phyloP scores from a whole-genome alignment of 768 basidiomycete genomes.

The Lactarius quietus region DNA sequence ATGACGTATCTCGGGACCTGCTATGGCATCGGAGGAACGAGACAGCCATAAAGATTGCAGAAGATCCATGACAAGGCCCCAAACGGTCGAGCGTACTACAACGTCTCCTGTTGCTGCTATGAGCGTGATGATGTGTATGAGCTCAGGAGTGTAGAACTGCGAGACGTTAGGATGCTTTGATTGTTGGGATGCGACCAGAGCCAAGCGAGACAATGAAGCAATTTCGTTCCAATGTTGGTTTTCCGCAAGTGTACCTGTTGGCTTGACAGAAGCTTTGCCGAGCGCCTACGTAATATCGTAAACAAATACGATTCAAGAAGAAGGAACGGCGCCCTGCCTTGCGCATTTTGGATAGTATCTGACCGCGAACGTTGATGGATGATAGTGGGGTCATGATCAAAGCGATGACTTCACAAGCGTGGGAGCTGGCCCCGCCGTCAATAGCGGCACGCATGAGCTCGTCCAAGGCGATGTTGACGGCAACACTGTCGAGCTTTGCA shows the following conservation, averaged over 20 bases:
- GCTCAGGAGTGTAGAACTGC: conserved; percentile 80
- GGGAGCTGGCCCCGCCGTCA: conserved; percentile 77
- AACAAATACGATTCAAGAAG: conserved; percentile 8
- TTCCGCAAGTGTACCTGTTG: conserved; percentile 59
- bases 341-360: conserved; percentile 72
- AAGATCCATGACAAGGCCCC: conserved; percentile 78
- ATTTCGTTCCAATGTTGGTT: conserved; percentile 81
- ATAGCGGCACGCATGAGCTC: conserved; percentile 78
- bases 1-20: conserved; percentile 51
- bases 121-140: conserved; percentile 76
- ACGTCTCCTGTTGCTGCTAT: conserved; percentile 71
- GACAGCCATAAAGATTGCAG: conserved; percentile 70
- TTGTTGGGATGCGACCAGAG: conserved; percentile 66
- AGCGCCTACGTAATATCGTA: conserved; percentile 47
- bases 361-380: conserved; percentile 74
- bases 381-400: conserved; percentile 71
- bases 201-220: conserved; percentile 72
- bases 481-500: conserved; percentile 58
- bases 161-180: conserved; percentile 58
- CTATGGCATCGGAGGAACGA: conserved; percentile 54
- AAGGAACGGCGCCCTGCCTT: conserved; percentile 46
- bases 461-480: conserved; percentile 71
- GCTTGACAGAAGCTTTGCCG: conserved; percentile 64
- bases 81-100: conserved; percentile 73
- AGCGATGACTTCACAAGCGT: conserved; percentile 70